Percentiles rank a stretch among this genome's conserved stretches.
These are phyloP conservation scores for Vitis hybrid DNA, from an alignment of 177 flowering plant species.

Conservation along the genomic window DNA sequence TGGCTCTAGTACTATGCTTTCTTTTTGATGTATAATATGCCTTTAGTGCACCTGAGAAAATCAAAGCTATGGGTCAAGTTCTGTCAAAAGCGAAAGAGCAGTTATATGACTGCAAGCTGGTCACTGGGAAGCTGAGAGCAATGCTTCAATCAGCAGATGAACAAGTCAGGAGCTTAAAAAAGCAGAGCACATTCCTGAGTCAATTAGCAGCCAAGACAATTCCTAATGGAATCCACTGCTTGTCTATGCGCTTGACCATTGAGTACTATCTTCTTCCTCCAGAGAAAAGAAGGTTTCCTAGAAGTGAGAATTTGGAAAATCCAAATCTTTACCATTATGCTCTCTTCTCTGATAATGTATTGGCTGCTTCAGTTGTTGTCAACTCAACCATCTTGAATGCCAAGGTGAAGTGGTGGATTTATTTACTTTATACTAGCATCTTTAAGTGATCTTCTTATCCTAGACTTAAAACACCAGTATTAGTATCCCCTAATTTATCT, in stretches of 20 bases:
- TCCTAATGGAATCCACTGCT: slow-evolving; percentile 97
- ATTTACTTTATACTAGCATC: not conserved
- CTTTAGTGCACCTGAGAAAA: slow-evolving; percentile 74
- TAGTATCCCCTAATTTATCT: no score
- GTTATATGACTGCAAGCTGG: slow-evolving; percentile 85
- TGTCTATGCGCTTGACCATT: slow-evolving; percentile 91
- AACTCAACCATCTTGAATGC: slow-evolving; percentile 88
- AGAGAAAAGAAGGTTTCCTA: slow-evolving; percentile 83
- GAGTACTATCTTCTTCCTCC: slow-evolving; percentile 83
- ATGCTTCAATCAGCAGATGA: slow-evolving; percentile 99
- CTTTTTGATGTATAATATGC: slow-evolving; percentile 3
- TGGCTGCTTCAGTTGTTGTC: slow-evolving; percentile 98
- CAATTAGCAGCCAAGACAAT: slow-evolving; percentile 95
- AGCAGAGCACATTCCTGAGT: slow-evolving; percentile 96
- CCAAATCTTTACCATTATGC: slow-evolving; percentile 85
- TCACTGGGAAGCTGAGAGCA: slow-evolving; percentile 84
- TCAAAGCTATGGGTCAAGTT: slow-evolving; percentile 92
- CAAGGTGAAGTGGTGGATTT: slow-evolving; percentile 53
- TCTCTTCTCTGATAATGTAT: slow-evolving; percentile 90
- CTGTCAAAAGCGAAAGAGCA: slow-evolving; percentile 80
- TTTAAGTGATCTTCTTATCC: no score
- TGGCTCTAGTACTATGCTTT: not conserved
- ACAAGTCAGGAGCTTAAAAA: slow-evolving; percentile 91
- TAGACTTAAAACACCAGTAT: no score
- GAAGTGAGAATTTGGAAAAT: slow-evolving; percentile 87